phyloP scores from a whole-genome alignment of 768 basidiomycete genomes.

The Sporobolomyces roseus region DNA sequence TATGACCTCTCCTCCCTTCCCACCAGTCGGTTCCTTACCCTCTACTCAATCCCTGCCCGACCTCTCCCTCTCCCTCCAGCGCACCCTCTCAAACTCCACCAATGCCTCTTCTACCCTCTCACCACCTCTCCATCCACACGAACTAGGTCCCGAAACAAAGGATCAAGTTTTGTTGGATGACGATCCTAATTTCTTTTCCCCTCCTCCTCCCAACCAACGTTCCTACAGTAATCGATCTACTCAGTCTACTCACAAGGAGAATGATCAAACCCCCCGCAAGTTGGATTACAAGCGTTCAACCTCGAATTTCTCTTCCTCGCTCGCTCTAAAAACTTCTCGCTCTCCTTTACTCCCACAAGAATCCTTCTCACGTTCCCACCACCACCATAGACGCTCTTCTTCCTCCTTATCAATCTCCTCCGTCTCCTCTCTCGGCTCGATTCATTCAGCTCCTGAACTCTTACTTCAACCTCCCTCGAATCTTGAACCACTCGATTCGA shows the following conservation, averaged over 20 bases:
- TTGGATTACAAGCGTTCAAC: no score
- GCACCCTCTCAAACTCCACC: neutral
- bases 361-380: no score
- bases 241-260: no score
- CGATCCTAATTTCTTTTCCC: no score
- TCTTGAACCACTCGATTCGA: neutral
- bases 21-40: neutral
- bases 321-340: no score
- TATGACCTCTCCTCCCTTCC: no score
- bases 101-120: neutral
- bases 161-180: no score
- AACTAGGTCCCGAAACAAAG: no score
- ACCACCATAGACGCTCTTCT: neutral
- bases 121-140: neutral
- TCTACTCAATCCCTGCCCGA: neutral
- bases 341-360: no score
- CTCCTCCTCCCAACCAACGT: neutral
- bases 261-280: no score
- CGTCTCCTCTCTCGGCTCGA: conserved; percentile 16
- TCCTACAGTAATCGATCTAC: neutral
- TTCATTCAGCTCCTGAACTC: conserved; percentile 33
- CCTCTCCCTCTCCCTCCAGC: neutral
- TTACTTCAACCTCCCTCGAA: neutral
- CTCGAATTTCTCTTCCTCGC: no score
- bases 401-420: neutral